Percentiles rank a stretch among this genome's conserved stretches.
Evolutionary conservation across 768 basidiomycete genomes (phyloP).

Genomic region (Dioszegia hungarica): DNA sequence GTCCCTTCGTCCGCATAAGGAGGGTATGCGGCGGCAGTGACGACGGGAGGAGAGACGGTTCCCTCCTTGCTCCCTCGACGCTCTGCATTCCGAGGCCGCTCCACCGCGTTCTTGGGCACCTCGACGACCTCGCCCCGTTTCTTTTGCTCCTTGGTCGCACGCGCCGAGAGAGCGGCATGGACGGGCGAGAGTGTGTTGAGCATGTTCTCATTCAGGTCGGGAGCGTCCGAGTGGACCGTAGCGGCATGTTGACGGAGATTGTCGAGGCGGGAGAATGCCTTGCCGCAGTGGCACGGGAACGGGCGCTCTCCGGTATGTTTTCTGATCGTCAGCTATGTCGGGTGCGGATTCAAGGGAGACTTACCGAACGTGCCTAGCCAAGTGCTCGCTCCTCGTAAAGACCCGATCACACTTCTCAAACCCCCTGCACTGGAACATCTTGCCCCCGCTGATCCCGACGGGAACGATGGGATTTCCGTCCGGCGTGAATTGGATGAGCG

Average conservation of each 20-base stretch:
- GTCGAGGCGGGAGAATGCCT: conserved; percentile 92
- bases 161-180: conserved; percentile 43
- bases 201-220: conserved; percentile 43
- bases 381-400: conserved; percentile 89
- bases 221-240: conserved; percentile 91
- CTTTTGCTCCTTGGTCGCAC: conserved; percentile 45
- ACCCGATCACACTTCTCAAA: conserved; percentile 96
- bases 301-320: conserved; percentile 98
- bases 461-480: conserved; percentile 42
- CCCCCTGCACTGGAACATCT: conserved; percentile 91
- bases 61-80: conserved; percentile 14
- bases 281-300: conserved; percentile 90
- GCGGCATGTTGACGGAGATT: conserved; percentile 95
- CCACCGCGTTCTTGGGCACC: conserved; percentile 43
- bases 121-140: conserved; percentile 47
- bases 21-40: conserved; percentile 21
- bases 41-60: conserved; percentile 2
- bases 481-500: conserved; percentile 29
- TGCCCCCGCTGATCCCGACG: conserved; percentile 51
- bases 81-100: conserved; percentile 35
- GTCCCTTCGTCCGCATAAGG: conserved; percentile 13
- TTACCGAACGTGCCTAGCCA: conserved; percentile 91
- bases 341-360: conserved; percentile 33
- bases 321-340: conserved; percentile 51
- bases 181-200: conserved; percentile 43